Conservation (phyloP, 169 alveolate species). For the Prorocentrum cordatum region DNA sequence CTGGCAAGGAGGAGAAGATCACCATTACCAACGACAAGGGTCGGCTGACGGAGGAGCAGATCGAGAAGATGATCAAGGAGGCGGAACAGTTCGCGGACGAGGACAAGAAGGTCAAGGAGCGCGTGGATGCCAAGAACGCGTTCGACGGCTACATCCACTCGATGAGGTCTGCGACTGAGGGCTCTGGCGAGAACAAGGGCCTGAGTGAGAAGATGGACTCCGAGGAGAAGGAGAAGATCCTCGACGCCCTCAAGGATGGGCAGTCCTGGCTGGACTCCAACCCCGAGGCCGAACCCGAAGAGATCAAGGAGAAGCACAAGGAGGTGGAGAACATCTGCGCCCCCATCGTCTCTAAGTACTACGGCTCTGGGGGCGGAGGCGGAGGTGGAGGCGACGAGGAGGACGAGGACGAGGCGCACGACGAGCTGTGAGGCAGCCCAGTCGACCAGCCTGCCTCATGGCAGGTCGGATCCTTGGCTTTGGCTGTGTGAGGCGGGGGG, state of each 20-base stretch:
- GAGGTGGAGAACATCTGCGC: conserved; percentile 87
- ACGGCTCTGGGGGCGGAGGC: conserved; percentile 80
- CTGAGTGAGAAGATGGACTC: conserved; percentile 83
- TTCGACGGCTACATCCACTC: conserved; percentile 85
- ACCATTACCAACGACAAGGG: conserved; percentile 93
- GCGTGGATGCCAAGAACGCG: conserved; percentile 88
- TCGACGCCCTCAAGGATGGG: conserved; percentile 77
- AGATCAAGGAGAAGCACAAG: conserved; percentile 86
- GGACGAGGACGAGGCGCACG: conserved; percentile 79
- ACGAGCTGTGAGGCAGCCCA: conserved; percentile 79
- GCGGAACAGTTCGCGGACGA: conserved; percentile 92
- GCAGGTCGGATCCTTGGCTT: no score
- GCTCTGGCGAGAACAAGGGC: conserved; percentile 77
- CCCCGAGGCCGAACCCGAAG: conserved; percentile 89
- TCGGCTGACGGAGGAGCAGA: conserved; percentile 88
- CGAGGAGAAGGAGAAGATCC: conserved; percentile 82
- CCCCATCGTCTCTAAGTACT: conserved; percentile 89
- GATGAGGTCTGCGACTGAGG: conserved; percentile 86
- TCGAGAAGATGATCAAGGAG: conserved; percentile 89
- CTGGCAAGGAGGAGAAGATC: conserved; percentile 88
- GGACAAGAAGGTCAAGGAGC: conserved; percentile 84
- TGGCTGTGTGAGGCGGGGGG: no score
- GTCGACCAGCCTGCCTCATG: no score
- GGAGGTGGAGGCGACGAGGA: conserved; percentile 83
- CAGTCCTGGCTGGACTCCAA: conserved; percentile 86